Evolutionary conservation across 176 grass and related monocot genomes (phyloP), one percentile per base, ranked within the genome.

Genomic region (Musa beccarii): DNA sequence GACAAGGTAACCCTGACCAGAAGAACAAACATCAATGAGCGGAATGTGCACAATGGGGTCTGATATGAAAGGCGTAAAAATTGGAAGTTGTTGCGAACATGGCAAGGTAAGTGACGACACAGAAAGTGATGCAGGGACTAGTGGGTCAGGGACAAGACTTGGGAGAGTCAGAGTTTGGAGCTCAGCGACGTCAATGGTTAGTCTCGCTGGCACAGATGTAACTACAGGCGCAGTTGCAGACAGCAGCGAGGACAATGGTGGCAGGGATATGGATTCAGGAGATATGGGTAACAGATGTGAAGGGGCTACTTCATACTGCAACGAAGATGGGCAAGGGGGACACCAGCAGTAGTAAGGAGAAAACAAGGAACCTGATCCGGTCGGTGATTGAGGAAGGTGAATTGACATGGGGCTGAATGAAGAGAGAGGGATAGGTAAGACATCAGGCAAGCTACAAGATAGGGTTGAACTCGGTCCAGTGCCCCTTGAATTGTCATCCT

Each of bases 311-410:
- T 61, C 72, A 54, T 88, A 91, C 67, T 90, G 84, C 52, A 96
- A 71, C 43, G 84, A 85, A 43, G 93, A 89, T 65, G 85, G 90
- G 62, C 84, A 79, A 22, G 91, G 88, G n/a, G 88, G 95, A 62
- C 95, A 98, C 95, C 88, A 94, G 82, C 95, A 98, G 51, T 98
- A 98, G 74, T 91, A 92, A 68, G 95, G 90, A 79, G 89, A 91
- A 66, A 94, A 92, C 3, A 76, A 68, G 68, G 84, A 86, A 62
- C 81, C 83, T 23, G 71, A 66, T 73, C 53, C 50, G 66, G 54
- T 79, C 67, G 75, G 75, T 68, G 90, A 65, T 6, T 80, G 43
- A 0, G 90, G 80, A 76, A 72, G 57, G 50, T 75, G 71, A 78
- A 85, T 70, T 0, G 86, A 74, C 65, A 81, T 73, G 66, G 94